These are phyloP conservation scores for Ophiocordyceps australis DNA, from an alignment of 2,329 filamentous ascomycete genomes.

Conservation along the genomic window DNA sequence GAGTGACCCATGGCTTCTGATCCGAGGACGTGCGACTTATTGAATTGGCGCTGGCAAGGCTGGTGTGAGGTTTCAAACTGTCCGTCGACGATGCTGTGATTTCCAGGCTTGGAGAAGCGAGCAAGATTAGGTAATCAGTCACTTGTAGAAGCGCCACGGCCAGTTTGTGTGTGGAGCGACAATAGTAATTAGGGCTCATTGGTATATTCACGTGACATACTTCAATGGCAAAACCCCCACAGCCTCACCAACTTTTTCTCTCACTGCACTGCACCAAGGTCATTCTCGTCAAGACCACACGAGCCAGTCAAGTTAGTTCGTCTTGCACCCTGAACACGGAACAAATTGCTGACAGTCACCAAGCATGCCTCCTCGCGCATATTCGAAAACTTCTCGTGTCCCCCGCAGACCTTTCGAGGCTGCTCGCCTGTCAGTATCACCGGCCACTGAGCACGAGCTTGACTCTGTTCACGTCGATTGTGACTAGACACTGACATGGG, in stretches of 20 bases:
- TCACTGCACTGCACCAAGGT: too few species aligned
- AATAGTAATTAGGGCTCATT: too few species aligned
- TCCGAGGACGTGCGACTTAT: too few species aligned
- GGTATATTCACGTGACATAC: too few species aligned
- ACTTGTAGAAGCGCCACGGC: too few species aligned
- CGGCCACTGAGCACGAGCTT: slow-evolving; percentile 98
- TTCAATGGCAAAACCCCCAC: too few species aligned
- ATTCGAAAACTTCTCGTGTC: slow-evolving; percentile 99
- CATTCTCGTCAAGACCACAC: slow-evolving; percentile 16
- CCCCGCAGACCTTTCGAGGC: slow-evolving; percentile 97
- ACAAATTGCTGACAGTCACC: slow-evolving; percentile 10
- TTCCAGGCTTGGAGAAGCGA: too few species aligned
- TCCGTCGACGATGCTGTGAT: too few species aligned
- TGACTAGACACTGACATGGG: slow-evolving; percentile 51
- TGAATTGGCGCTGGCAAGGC: too few species aligned
- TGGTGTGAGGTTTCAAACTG: too few species aligned
- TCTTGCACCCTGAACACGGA: slow-evolving; percentile 3
- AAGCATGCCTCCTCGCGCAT: slow-evolving; percentile 38
- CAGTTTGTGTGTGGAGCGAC: too few species aligned
- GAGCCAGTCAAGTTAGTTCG: slow-evolving; percentile 21
- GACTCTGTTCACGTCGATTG: slow-evolving; percentile 91
- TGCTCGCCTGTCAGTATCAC: slow-evolving; percentile 96
- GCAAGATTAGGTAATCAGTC: slow-evolving; percentile 19
- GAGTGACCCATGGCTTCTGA: slow-evolving; percentile 67
- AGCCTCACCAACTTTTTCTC: too few species aligned